Conservation (phyloP, 768 basidiomycete genomes). For the Tricholoma hemisulphureum region DNA sequence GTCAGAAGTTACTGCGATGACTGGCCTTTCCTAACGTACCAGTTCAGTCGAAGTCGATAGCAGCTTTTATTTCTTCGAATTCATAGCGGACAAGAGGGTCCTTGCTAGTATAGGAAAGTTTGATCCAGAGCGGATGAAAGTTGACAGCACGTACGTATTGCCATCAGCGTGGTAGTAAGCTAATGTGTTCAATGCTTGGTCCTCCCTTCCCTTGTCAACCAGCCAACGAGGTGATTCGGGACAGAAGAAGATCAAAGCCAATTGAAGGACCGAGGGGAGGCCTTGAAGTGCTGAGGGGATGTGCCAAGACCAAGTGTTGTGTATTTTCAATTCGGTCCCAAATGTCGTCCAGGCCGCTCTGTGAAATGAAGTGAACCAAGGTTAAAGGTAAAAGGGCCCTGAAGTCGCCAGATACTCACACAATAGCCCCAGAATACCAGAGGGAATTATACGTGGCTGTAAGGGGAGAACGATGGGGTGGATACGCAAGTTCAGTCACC, state of each 20-base stretch:
- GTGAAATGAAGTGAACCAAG: neutral
- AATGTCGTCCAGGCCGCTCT: slow-evolving; percentile 85
- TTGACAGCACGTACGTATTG: slow-evolving; percentile 41
- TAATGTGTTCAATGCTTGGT: slow-evolving; percentile 63
- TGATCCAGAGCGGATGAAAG: neutral
- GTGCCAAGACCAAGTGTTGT: slow-evolving; percentile 77
- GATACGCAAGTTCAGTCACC: slow-evolving; percentile 85
- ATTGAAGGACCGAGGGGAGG: slow-evolving; percentile 65
- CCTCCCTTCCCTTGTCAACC: slow-evolving; percentile 69
- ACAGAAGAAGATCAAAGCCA: slow-evolving; percentile 61
- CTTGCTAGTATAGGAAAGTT: slow-evolving; percentile 29
- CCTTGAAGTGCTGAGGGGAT: slow-evolving; percentile 74
- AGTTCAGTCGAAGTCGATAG: slow-evolving; percentile 64
- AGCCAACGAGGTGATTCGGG: slow-evolving; percentile 89
- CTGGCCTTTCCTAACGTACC: slow-evolving; percentile 15
- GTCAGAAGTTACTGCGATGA: neutral
- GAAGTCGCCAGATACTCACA: slow-evolving; percentile 42
- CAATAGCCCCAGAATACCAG: slow-evolving; percentile 82
- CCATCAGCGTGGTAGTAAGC: slow-evolving; percentile 85
- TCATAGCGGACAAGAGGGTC: slow-evolving; percentile 73
- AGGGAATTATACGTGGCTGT: slow-evolving; percentile 81
- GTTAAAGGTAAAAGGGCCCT: neutral
- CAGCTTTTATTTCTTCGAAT: slow-evolving; percentile 78
- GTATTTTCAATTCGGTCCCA: slow-evolving; percentile 66
- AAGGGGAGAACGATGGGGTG: slow-evolving; percentile 74